Percentiles rank a stretch among this genome's conserved stretches.
Evolutionary conservation across 805 yeast species (phyloP).

Genomic region (Candida ovalis): DNA sequence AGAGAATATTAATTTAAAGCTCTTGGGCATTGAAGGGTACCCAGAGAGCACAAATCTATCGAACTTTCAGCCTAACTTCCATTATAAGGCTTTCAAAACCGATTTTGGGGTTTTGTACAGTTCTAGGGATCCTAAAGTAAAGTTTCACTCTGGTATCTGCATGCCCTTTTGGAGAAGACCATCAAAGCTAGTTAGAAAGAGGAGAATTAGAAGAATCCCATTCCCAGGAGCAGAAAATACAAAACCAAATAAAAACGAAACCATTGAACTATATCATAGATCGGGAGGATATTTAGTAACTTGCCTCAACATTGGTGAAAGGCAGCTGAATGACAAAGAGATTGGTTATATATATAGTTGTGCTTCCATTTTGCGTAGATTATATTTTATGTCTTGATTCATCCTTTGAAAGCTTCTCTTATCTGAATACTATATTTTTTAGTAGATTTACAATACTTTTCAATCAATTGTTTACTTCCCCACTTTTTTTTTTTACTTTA

Average conservation of each 20-base stretch:
- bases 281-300: slow-evolving; percentile 52
- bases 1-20: slow-evolving; percentile 40
- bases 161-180: slow-evolving; percentile 48
- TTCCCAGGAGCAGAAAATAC: neutral
- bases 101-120: slow-evolving; percentile 49
- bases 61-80: slow-evolving; percentile 30
- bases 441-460: neutral
- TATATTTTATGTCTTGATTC: slow-evolving; percentile 34
- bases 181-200: slow-evolving; percentile 42
- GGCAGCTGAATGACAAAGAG: slow-evolving; percentile 32
- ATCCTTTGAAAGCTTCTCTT: neutral
- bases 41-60: slow-evolving; percentile 18
- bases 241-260: slow-evolving; percentile 10
- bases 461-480: neutral
- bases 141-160: slow-evolving; percentile 45
- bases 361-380: slow-evolving; percentile 44
- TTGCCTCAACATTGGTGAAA: slow-evolving; percentile 36
- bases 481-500: neutral
- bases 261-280: slow-evolving; percentile 42
- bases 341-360: slow-evolving; percentile 45
- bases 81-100: slow-evolving; percentile 43
- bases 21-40: slow-evolving; percentile 42
- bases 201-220: slow-evolving; percentile 8
- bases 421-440: neutral
- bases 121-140: slow-evolving; percentile 27